phyloP scores from a whole-genome alignment of 169 alveolate genomes.

The Eimeria maxima region DNA sequence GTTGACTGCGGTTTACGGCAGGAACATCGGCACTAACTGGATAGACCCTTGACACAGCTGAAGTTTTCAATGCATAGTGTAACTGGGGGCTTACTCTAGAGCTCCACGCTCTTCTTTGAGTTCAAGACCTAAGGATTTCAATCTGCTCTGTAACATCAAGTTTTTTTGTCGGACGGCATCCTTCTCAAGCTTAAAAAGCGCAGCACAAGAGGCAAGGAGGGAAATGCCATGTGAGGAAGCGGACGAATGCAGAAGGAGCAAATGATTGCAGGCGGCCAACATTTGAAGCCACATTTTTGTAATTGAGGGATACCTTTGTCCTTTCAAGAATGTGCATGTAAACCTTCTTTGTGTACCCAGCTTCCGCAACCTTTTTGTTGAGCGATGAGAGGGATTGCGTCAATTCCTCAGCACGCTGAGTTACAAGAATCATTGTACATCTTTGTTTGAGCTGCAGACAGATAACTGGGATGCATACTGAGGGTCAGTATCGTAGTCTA shows the following conservation, averaged over 20 bases:
- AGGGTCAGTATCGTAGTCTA: background rate
- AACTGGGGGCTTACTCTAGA: conserved; percentile 56
- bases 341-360: conserved; percentile 60
- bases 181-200: conserved; percentile 57
- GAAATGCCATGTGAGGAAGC: background rate
- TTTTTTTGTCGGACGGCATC: conserved; percentile 79
- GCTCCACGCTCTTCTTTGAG: conserved; percentile 75
- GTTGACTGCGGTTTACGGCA: background rate
- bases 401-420: conserved; percentile 69
- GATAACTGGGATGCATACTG: background rate
- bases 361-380: conserved; percentile 50
- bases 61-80: background rate
- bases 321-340: conserved; percentile 81
- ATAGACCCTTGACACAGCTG: background rate
- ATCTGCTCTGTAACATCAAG: conserved; percentile 68
- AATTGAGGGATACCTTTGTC: conserved; percentile 65
- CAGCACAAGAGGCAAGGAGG: background rate
- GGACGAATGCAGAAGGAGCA: background rate
- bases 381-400: conserved; percentile 34
- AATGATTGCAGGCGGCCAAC: background rate
- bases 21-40: background rate
- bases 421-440: background rate
- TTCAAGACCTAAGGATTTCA: conserved; percentile 53
- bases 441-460: background rate
- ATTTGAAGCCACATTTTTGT: background rate